Conservation (phyloP, 441 rosid species). For the Erysimum pusillum region DNA sequence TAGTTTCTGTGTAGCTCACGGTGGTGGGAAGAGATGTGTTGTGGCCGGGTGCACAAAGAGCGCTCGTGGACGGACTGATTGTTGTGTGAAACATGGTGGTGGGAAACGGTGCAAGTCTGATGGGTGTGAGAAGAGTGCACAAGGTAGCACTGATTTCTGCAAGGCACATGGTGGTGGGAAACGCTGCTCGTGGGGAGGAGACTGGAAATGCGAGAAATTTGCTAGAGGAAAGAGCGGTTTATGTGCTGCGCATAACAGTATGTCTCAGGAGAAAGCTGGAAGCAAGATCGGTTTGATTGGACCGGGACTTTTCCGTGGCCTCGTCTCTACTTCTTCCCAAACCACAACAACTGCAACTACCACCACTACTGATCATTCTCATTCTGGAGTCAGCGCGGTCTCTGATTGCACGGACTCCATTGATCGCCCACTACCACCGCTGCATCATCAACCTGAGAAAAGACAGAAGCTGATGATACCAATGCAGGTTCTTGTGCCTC, state of each 20-base stretch:
- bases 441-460: conserved; percentile 39
- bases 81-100: conserved; percentile 93
- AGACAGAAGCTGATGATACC: conserved; percentile 81
- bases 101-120: conserved; percentile 81
- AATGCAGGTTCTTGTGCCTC: conserved; percentile 86
- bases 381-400: conserved; percentile 65
- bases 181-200: conserved; percentile 79
- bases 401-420: conserved; percentile 73
- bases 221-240: conserved; percentile 94
- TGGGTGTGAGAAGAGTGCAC: conserved; percentile 93
- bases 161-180: conserved; percentile 97
- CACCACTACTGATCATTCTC: conserved; percentile 61
- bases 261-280: conserved; percentile 59
- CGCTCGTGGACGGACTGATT: conserved; percentile 93
- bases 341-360: conserved; percentile 41
- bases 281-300: conserved; percentile 69
- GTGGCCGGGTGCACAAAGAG: conserved; percentile 89
- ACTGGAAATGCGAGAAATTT: conserved; percentile 86
- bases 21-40: conserved; percentile 93
- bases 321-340: conserved; percentile 65
- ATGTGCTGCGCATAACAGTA: conserved; percentile 90
- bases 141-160: conserved; percentile 95
- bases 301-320: conserved; percentile 86
- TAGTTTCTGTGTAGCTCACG: conserved; percentile 91
- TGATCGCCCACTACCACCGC: conserved; percentile 45